Conservation (phyloP, 176 grass and related monocot genomes). For the Triticum monococcum region DNA sequence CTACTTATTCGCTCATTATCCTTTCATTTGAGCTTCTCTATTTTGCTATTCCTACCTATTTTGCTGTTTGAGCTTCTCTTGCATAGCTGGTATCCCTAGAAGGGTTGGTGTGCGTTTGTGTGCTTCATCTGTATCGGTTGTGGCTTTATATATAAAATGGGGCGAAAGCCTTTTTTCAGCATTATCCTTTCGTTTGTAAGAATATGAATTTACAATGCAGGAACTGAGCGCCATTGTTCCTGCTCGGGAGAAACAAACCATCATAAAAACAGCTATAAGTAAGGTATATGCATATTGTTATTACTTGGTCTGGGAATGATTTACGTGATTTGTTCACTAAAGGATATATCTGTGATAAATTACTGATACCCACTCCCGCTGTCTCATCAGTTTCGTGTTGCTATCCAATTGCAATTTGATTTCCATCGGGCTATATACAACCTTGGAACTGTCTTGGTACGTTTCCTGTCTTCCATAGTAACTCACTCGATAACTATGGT, state of each 20-base stretch:
- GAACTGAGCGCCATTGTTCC: slow-evolving; percentile 96
- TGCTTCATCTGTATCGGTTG: too few species aligned
- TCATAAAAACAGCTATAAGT: slow-evolving; percentile 97
- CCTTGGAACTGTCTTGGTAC: slow-evolving; percentile 92
- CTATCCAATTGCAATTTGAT: slow-evolving; percentile 98
- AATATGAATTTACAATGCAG: slow-evolving; percentile 53
- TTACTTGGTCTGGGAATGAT: background rate
- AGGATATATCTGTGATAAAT: slow-evolving; percentile 9
- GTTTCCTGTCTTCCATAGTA: slow-evolving; percentile 18
- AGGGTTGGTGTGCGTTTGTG: too few species aligned
- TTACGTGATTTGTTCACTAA: slow-evolving; percentile 10
- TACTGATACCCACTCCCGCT: slow-evolving; percentile 1
- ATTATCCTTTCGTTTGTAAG: slow-evolving; percentile 25
- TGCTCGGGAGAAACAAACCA: slow-evolving; percentile 87
- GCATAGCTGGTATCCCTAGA: too few species aligned
- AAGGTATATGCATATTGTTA: slow-evolving; percentile 56
- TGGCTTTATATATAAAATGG: too few species aligned
- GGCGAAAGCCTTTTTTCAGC: too few species aligned
- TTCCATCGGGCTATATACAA: slow-evolving; percentile 99
- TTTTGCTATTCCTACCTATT: too few species aligned
- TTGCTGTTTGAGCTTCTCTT: too few species aligned
- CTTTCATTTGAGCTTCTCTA: slow-evolving; percentile 16
- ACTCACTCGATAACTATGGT: background rate
- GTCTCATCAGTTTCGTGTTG: slow-evolving; percentile 77
- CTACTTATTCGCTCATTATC: slow-evolving; percentile 20